These are phyloP conservation scores for Ettlia oleoabundans DNA, from an alignment of 139 green algal genomes.

Conservation along the genomic window DNA sequence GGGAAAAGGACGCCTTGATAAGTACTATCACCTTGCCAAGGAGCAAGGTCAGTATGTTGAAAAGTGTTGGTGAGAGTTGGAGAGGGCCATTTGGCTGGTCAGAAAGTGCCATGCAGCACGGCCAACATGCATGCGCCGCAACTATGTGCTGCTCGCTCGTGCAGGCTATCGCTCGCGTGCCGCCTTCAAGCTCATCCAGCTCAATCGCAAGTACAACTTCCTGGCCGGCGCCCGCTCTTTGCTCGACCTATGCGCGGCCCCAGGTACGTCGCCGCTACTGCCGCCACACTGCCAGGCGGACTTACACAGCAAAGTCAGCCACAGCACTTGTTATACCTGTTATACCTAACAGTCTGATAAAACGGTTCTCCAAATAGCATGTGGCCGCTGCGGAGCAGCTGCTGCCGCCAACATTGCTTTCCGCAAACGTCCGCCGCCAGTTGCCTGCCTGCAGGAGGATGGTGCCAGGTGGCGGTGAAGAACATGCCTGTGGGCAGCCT, in stretches of 20 bases:
- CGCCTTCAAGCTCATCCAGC: slow-evolving; percentile 99
- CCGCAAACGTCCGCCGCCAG: neutral
- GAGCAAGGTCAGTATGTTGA: slow-evolving; percentile 87
- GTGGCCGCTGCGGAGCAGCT: too few relatives aligned
- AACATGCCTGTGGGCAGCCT: slow-evolving; percentile 90
- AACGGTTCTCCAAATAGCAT: too few relatives aligned
- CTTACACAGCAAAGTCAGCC: too few relatives aligned
- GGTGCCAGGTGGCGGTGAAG: slow-evolving; percentile 94
- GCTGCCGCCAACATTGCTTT: neutral
- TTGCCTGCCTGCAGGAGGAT: slow-evolving; percentile 62
- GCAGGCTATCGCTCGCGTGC: slow-evolving; percentile 94
- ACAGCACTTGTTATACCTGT: too few relatives aligned
- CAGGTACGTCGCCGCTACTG: slow-evolving; percentile 61
- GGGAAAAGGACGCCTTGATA: slow-evolving; percentile 95
- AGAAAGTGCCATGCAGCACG: too few relatives aligned
- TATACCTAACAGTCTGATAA: too few relatives aligned
- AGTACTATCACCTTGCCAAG: slow-evolving; percentile 99
- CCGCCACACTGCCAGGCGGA: too few relatives aligned
- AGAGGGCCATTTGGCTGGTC: too few relatives aligned
- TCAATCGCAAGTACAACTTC: slow-evolving; percentile 98
- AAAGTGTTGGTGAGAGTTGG: too few relatives aligned
- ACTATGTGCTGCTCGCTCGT: slow-evolving; percentile 11
- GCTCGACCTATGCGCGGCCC: slow-evolving; percentile 98
- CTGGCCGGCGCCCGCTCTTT: slow-evolving; percentile 76
- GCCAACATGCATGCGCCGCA: too few relatives aligned